Evolutionary conservation across 805 yeast genomes (phyloP).

Genomic region (Kodamaea jinghongensis): DNA sequence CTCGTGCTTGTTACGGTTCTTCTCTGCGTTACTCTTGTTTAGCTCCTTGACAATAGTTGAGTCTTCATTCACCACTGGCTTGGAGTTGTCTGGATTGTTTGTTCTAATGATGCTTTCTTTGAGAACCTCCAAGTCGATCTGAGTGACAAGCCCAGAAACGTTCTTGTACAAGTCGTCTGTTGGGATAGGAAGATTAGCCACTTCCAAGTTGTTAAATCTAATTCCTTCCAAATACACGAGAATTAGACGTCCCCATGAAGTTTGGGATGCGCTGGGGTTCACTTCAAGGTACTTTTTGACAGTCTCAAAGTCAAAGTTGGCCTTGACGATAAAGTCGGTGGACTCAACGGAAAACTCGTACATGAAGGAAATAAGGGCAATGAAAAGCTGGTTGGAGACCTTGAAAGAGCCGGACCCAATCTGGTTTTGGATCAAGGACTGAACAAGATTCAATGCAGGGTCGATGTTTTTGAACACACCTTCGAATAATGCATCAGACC

Average conservation of each 20-base stretch:
- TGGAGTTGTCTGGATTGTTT: conserved; percentile 32
- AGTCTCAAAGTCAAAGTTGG: conserved; percentile 16
- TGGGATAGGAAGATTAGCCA: conserved; percentile 10
- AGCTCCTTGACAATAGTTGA: conserved; percentile 19
- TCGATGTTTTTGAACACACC: conserved; percentile 46
- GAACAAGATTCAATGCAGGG: conserved; percentile 36
- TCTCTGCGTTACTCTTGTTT: conserved; percentile 32
- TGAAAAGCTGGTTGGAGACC: conserved; percentile 45
- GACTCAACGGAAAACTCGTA: conserved; percentile 64
- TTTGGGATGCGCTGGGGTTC: conserved; percentile 11
- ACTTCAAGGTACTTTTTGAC: conserved; percentile 17
- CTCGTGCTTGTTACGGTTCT: conserved; percentile 44
- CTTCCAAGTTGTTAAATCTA: conserved; percentile 40
- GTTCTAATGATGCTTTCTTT: conserved; percentile 7
- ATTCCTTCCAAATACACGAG: conserved; percentile 39
- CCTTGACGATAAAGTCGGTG: conserved; percentile 44
- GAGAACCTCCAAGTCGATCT: conserved; percentile 25
- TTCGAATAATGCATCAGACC: conserved; percentile 50
- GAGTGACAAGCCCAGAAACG: conserved; percentile 21
- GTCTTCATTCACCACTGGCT: conserved; percentile 28
- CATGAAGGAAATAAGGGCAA: conserved; percentile 53
- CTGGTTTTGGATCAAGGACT: conserved; percentile 36
- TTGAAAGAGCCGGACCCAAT: conserved; percentile 21
- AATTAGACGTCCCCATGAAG: conserved; percentile 7
- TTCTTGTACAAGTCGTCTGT: conserved; percentile 17